A percentile compares a stretch with the other conserved stretches of the same genome.
Conservation (phyloP, 192 early-diverging fungal species). For the Coemansia sp. region DNA sequence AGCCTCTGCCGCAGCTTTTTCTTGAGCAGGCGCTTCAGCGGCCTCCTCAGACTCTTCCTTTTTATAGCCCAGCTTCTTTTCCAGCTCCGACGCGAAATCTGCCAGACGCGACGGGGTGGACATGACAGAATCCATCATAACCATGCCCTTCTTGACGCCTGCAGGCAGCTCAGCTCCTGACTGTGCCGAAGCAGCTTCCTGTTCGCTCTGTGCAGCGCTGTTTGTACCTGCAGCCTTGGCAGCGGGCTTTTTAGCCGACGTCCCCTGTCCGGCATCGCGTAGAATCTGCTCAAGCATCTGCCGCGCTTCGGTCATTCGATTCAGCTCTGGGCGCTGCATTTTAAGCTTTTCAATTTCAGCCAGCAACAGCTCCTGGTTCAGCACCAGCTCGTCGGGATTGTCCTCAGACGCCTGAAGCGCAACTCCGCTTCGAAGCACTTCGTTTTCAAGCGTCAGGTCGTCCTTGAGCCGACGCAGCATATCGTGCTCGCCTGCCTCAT, state of each 20-base stretch:
- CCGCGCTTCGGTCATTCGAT: constrained; percentile 50
- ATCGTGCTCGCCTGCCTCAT: constrained; percentile 56
- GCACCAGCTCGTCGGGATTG: constrained; percentile 24
- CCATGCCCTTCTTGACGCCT: constrained; percentile 46
- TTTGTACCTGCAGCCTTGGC: not conserved
- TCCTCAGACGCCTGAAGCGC: constrained; percentile 34
- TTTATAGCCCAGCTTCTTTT: constrained; percentile 43
- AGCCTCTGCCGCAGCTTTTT: not conserved
- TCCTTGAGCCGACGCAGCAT: constrained; percentile 50
- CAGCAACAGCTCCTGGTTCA: constrained; percentile 50
- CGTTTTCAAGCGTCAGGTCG: constrained; percentile 52
- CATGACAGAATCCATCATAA: constrained; percentile 50
- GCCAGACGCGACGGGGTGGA: constrained; percentile 40
- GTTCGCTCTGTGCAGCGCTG: not conserved
- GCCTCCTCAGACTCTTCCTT: not conserved
- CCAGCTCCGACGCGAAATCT: constrained; percentile 48
- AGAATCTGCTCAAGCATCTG: constrained; percentile 51
- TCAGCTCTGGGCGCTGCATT: constrained; percentile 39
- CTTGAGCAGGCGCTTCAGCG: not conserved
- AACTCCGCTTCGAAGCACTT: constrained; percentile 48
- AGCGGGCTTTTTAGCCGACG: constrained; percentile 15
- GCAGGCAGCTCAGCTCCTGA: constrained; percentile 13
- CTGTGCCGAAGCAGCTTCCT: not conserved
- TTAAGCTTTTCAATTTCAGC: constrained; percentile 52
- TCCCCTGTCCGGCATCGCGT: constrained; percentile 41